phyloP scores from a whole-genome alignment of 331 rosid genomes.

The Spiraea crenata region DNA sequence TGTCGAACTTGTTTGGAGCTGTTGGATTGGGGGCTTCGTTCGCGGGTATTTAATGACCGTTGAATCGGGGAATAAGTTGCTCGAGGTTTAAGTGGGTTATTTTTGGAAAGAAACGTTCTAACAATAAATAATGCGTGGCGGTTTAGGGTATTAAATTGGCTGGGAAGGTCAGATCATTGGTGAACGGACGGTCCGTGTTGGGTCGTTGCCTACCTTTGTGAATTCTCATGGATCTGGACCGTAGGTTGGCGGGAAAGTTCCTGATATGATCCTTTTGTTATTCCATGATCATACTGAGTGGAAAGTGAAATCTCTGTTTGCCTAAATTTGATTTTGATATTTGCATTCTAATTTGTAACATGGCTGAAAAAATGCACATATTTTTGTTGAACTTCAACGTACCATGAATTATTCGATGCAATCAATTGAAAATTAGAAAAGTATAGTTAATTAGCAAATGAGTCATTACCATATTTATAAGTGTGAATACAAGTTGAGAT shows the following conservation, averaged over 20 bases:
- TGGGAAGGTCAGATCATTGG: constrained; percentile 24
- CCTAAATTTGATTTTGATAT: too few species aligned
- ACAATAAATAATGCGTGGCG: constrained; percentile 24
- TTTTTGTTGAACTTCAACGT: too few species aligned
- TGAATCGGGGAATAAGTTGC: constrained; percentile 27
- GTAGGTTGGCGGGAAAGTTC: constrained; percentile 15
- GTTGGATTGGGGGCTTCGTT: constrained; percentile 5
- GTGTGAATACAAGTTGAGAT: too few species aligned
- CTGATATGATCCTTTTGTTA: not conserved
- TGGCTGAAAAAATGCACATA: too few species aligned
- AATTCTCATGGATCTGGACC: not conserved
- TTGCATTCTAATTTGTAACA: too few species aligned
- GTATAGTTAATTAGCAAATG: too few species aligned
- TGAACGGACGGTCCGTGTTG: not conserved
- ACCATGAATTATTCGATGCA: too few species aligned
- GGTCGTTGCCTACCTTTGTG: not conserved
- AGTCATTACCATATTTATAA: too few species aligned
- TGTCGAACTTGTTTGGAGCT: constrained; percentile 36
- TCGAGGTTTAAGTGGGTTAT: constrained; percentile 4
- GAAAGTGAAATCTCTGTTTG: too few species aligned
- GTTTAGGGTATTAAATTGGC: constrained; percentile 10
- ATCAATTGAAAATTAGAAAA: too few species aligned
- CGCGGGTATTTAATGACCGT: constrained; percentile 44
- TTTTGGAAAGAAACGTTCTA: constrained; percentile 30
- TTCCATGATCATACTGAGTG: not conserved